These are phyloP conservation scores for Trichodelitschia bisporula DNA, from an alignment of 495 filamentous ascomycete species.

Conservation along the genomic window DNA sequence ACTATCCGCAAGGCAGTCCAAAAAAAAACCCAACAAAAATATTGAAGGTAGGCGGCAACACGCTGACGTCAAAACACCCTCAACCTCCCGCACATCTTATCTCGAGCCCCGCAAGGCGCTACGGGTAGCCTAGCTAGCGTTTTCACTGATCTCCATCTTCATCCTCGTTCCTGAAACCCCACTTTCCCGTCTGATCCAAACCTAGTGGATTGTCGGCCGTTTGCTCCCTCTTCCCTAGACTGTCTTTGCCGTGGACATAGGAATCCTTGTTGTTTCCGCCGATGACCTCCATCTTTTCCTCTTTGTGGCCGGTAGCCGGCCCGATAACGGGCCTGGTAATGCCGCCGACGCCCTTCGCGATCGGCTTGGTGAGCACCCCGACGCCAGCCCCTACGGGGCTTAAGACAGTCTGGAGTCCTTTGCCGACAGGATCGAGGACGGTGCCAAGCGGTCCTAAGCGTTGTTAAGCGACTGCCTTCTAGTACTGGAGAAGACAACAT, in stretches of 20 bases:
- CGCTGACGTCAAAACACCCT: no score
- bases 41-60: no score
- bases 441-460: conserved; percentile 1
- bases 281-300: conserved; percentile 8
- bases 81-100: no score
- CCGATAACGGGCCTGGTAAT: conserved; percentile 9
- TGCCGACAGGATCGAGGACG: conserved; percentile 7
- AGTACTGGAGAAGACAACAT: no score
- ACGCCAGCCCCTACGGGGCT: conserved; percentile 9
- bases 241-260: conserved; percentile 10
- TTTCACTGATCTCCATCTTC: no score
- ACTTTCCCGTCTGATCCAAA: conserved; percentile 11
- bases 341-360: conserved; percentile 8
- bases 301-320: conserved; percentile 7
- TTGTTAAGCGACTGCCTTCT: no score
- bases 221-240: conserved; percentile 11
- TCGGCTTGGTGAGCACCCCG: conserved; percentile 6
- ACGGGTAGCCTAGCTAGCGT: no score
- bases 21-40: no score
- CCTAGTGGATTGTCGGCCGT: conserved; percentile 13
- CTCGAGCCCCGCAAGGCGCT: no score
- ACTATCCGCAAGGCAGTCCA: no score
- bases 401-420: conserved; percentile 8
- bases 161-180: conserved; percentile 12
- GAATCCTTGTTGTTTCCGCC: conserved; percentile 13